Percentiles rank a stretch among this genome's conserved stretches.
Conservation (phyloP, 139 green algal genomes). For the Picochlorum sp. region DNA sequence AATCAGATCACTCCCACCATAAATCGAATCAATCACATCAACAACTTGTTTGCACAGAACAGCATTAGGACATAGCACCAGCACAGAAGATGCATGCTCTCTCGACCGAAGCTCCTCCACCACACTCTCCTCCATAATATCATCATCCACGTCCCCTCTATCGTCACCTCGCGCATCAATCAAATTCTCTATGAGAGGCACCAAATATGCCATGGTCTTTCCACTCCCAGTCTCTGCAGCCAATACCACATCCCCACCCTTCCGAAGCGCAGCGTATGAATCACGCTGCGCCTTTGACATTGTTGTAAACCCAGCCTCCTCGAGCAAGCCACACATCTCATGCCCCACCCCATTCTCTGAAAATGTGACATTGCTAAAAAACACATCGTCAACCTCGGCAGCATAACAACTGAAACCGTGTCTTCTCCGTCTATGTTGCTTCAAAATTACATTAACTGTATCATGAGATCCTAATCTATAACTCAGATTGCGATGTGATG, state of each 20-base stretch:
- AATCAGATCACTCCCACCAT: conserved; percentile 9
- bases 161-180: conserved; percentile 12
- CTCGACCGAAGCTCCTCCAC: not conserved
- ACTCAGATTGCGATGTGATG: too few relatives aligned
- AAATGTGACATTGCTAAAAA: conserved; percentile 6
- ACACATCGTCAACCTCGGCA: not conserved
- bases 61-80: conserved; percentile 84
- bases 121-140: conserved; percentile 2
- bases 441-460: too few relatives aligned
- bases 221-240: conserved; percentile 94
- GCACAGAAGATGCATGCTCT: conserved; percentile 6
- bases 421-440: too few relatives aligned
- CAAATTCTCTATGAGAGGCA: conserved; percentile 56
- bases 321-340: too few relatives aligned
- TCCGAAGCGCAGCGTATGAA: conserved; percentile 41
- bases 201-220: conserved; percentile 92
- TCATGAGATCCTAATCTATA: too few relatives aligned
- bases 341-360: not conserved
- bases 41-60: conserved; percentile 76
- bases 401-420: too few relatives aligned
- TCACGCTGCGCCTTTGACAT: conserved; percentile 40
- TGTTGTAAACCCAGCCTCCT: not conserved
- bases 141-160: not conserved
- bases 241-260: conserved; percentile 65
- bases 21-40: conserved; percentile 22